Base-by-base conservation (phyloP, 306 rosid genomes). In the Quercus mongolica region DNA sequence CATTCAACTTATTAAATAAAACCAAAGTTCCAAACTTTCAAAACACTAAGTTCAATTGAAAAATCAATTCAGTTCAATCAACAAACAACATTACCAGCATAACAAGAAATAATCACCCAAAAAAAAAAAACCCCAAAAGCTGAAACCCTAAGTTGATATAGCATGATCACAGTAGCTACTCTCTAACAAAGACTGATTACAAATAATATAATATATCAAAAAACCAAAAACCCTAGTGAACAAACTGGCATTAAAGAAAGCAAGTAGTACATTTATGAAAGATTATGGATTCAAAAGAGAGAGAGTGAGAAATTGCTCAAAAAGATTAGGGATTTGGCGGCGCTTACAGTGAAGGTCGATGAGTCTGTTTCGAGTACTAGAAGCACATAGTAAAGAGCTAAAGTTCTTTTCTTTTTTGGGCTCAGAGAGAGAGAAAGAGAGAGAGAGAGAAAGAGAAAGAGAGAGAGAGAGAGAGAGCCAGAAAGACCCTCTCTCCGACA, bases 241-340 rank as follows among this genome's bases (percentile, higher is more conserved):
- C 63, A 74, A 63, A 55, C 55, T 11, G 19, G 15, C 67, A 52
- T n/a, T 58, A 49, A 70, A 59, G 46, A 49, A 12, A 58, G 44
- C 54, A 41, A 33, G 44, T 15, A 70, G 46, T 8, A 25, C 35
- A 23, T n/a, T 20, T 35, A 7, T 19, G 61, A 78, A 55, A 35
- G 2, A 70, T 56, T 33, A 69, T 75, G 12, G 49, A 79, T 41
- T 58, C 28, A 74, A 15, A 41, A 11, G 4, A 46, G 3, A 69
- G 52, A 38, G 20, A 35, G 41, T 31, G 31, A 78, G 38, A 70
- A 69, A 44, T 23, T 21, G 2, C 5, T 25, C 23, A 12, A 5
- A 17, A 74, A 77, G 63, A 81, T 77, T 82, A 86, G 86, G 88
- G 87, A 74, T 77, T 64, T 21, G 69, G 77, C 28, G 69, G 77